Evolutionary conservation across 805 yeast species (phyloP), one percentile per base, ranked within the genome.

Genomic region (Lipomyces chichibuensis): DNA sequence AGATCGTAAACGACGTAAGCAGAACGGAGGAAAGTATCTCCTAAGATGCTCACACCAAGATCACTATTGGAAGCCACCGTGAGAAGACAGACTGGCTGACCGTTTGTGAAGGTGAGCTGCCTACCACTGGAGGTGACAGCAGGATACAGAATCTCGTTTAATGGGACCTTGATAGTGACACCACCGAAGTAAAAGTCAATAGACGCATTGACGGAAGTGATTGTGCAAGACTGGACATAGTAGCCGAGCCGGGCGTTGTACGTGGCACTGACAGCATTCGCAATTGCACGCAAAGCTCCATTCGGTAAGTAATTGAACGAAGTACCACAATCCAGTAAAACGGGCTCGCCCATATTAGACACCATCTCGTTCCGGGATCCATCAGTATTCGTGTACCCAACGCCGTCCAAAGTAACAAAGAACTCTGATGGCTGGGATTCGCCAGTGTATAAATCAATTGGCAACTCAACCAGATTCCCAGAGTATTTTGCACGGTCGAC

Each of bases 1-100:
- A 88, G 78, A 75, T 90, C 90, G 75, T 83, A 88, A 17, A 88
- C 91, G 33, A 84, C 83, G 74, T 89, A 90, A 3, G 88, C 88
- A 51, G 84, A 82, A 63, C 90, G 81, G 69, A 90, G 77, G 74
- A 89, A 84, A 57, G 84, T 83, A 74, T 88, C 92, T 11, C 95
- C 95, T 49, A 90, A 79, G 63, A 87, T 81, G 25, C 54, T 49
- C n/a, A 59, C 65, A 20, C 71, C 68, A 54, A 73, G 72, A 79
- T 77, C 66, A 65, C 60, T 43, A 72, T 77, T 37, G 73, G 78
- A 27, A 75, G 72, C n/a, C 23, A 76, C 69, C 14, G 75, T 73
- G 49, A 77, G 63, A 8, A 69, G 64, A 53, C 76, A 74, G 33
- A 65, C 67, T 20, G 65, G 49, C 33, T 72, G 72, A 25, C 75